Conservation (phyloP, 179 eudicot genomes). For the Spergularia azorica region DNA sequence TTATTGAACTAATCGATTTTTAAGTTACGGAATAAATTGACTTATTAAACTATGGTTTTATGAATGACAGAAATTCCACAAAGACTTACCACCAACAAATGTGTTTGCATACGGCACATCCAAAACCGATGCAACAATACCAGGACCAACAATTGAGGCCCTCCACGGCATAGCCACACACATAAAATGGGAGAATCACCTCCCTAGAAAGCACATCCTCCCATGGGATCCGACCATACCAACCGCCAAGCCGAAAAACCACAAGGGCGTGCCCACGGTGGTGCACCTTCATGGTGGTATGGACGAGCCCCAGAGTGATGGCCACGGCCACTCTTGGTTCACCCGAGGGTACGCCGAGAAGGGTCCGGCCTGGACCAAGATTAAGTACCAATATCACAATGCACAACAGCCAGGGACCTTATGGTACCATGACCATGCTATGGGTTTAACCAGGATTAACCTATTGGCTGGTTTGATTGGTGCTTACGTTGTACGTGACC, state of each 20-base stretch:
- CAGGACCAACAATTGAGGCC: conserved; percentile 90
- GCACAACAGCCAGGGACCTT: conserved; percentile 76
- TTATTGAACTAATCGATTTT: too few species aligned
- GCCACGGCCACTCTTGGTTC: conserved; percentile 74
- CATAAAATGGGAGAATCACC: conserved; percentile 71
- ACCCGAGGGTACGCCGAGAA: conserved; percentile 50
- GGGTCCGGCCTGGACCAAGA: conserved; percentile 63
- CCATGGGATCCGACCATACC: conserved; percentile 95
- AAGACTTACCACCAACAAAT: conserved; percentile 55
- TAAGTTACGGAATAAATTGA: too few species aligned
- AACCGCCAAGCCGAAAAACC: conserved; percentile 51
- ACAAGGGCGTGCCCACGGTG: conserved; percentile 70
- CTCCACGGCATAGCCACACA: conserved; percentile 56
- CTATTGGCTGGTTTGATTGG: conserved; percentile 77
- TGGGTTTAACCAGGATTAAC: conserved; percentile 92
- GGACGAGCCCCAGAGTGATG: conserved; percentile 71
- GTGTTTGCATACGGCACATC: conserved; percentile 79
- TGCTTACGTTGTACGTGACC: conserved; percentile 70
- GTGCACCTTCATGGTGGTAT: conserved; percentile 90
- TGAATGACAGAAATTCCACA: conserved; percentile 48
- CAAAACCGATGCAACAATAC: conserved; percentile 52
- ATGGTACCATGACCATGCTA: conserved; percentile 96
- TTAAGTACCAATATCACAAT: conserved; percentile 59
- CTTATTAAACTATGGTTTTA: background rate
- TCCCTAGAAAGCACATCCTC: conserved; percentile 75